A percentile compares a stretch with the other conserved stretches of the same genome.
Conservation (phyloP, 2,329 filamentous ascomycete genomes). For the Arthrobotrys musiformis region DNA sequence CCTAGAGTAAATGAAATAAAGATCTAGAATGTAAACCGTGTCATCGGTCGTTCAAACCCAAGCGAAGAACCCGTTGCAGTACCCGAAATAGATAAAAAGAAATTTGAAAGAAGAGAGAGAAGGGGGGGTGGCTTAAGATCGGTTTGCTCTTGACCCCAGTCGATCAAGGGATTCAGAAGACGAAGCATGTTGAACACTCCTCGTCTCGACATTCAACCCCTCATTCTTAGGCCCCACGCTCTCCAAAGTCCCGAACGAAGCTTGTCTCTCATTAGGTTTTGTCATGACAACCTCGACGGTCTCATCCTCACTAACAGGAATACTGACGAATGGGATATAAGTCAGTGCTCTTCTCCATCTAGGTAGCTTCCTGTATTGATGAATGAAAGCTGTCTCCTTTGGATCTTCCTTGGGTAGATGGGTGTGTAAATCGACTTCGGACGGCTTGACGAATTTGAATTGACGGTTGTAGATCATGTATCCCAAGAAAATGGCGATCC, state of each 20-base stretch:
- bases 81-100: too few species aligned
- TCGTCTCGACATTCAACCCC: too few species aligned
- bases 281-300: conserved; percentile 20
- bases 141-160: too few species aligned
- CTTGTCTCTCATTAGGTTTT: background rate
- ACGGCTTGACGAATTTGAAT: conserved; percentile 22
- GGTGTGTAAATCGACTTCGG: conserved; percentile 36
- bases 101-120: too few species aligned
- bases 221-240: conserved; percentile 34
- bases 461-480: conserved; percentile 32
- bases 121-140: too few species aligned
- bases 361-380: conserved; percentile 40
- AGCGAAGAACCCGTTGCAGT: background rate
- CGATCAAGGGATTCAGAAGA: too few species aligned
- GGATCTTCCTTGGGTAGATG: conserved; percentile 51
- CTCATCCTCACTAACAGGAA: conserved; percentile 44
- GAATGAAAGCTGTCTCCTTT: conserved; percentile 49
- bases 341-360: conserved; percentile 43
- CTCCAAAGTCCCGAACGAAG: conserved; percentile 31
- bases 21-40: background rate
- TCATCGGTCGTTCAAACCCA: background rate
- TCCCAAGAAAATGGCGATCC: conserved; percentile 29
- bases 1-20: too few species aligned
- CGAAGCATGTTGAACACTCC: too few species aligned
- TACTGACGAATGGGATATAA: conserved; percentile 51